A percentile compares a stretch with the other conserved stretches of the same genome.
These are phyloP conservation scores for Anacardium occidentale DNA, from an alignment of 345 rosid genomes.

Conservation along the genomic window DNA sequence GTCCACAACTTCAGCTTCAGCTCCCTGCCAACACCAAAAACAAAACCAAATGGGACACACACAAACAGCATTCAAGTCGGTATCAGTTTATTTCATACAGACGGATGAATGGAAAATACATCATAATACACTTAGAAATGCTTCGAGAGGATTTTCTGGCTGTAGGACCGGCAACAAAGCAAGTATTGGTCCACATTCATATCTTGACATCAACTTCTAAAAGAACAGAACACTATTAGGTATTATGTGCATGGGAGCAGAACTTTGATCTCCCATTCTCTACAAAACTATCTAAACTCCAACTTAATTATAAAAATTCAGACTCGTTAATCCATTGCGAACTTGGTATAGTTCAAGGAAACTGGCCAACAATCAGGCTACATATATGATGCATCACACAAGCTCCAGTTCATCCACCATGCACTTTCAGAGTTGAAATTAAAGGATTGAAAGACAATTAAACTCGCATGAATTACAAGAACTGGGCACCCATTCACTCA, in stretches of 20 bases:
- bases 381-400: not conserved
- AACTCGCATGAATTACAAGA: constrained; percentile 88
- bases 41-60: not conserved
- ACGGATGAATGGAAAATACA: no score
- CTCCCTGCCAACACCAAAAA: constrained; percentile 50
- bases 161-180: not conserved
- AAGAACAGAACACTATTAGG: no score
- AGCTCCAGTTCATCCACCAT: not conserved
- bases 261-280: not conserved
- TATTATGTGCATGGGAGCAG: no score
- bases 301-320: not conserved
- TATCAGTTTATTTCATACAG: no score
- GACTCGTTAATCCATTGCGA: not conserved
- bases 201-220: no score
- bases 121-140: no score
- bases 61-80: no score
- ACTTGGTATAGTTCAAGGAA: not conserved
- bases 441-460: not conserved
- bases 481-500: constrained; percentile 79
- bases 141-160: no score
- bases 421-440: not conserved
- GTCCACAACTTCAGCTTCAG: constrained; percentile 76
- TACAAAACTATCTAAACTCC: not conserved
- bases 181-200: not conserved
- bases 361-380: not conserved